phyloP scores from a whole-genome alignment of 306 rosid species.

The Astragalus membranaceus region DNA sequence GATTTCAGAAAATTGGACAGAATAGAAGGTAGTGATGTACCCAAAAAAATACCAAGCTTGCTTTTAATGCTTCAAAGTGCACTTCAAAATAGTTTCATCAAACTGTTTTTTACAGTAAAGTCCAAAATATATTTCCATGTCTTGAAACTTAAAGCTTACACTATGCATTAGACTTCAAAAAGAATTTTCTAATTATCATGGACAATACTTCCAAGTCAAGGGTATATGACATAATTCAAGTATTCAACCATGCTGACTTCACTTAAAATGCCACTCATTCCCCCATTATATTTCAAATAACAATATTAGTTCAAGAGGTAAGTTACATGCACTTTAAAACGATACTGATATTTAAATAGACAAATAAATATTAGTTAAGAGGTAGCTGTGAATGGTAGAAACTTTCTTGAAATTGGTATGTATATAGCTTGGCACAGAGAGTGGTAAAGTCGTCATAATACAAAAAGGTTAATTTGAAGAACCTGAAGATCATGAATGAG shows the following conservation, averaged over 20 bases:
- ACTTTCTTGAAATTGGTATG: not conserved
- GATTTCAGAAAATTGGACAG: not conserved
- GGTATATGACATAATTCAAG: not conserved
- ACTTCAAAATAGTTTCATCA: not conserved
- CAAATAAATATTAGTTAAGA: constrained; percentile 1
- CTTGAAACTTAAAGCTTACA: not conserved
- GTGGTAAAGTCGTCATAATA: not conserved
- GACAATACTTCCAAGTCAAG: not conserved
- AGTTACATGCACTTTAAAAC: not conserved
- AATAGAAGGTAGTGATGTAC: not conserved
- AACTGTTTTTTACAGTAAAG: not conserved
- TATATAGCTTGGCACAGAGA: too few species aligned
- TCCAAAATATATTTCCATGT: not conserved
- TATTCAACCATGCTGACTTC: constrained; percentile 7
- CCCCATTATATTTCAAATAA: constrained; percentile 2
- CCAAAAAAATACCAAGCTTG: not conserved
- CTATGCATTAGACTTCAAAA: not conserved
- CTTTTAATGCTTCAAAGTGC: not conserved
- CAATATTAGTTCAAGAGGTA: not conserved
- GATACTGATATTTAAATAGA: not conserved
- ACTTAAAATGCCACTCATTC: not conserved
- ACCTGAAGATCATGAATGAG: constrained; percentile 93
- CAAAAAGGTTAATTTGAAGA: constrained; percentile 14
- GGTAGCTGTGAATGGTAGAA: not conserved
- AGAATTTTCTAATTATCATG: not conserved